Conservation (phyloP, 441 rosid genomes). For the Croton laevigatus region DNA sequence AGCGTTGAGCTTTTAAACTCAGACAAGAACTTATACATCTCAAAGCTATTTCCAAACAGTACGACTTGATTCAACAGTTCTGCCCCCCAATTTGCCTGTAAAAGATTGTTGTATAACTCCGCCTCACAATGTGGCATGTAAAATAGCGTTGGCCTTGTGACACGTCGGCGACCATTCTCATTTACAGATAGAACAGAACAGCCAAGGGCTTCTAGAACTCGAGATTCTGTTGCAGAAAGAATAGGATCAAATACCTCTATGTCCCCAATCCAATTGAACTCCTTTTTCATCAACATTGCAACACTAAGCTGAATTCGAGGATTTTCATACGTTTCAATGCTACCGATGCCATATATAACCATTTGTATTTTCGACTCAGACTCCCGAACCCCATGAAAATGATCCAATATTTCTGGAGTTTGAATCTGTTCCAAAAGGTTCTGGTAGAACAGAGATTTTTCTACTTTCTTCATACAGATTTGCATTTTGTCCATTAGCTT, state of each 20-base stretch:
- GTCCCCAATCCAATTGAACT: conserved; percentile 66
- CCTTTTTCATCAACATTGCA: conserved; percentile 65
- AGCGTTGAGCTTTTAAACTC: conserved; percentile 34
- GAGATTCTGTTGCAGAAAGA: conserved; percentile 60
- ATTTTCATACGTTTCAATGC: conserved; percentile 70
- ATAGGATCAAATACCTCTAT: conserved; percentile 78
- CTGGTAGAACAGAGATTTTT: conserved; percentile 50
- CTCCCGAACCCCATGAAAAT: conserved; percentile 49
- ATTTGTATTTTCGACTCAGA: conserved; percentile 46
- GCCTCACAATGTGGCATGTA: conserved; percentile 93
- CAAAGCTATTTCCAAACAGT: conserved; percentile 73
- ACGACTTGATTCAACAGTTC: conserved; percentile 41
- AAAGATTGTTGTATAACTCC: conserved; percentile 58
- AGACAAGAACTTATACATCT: conserved; percentile 40
- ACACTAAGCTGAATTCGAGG: conserved; percentile 74
- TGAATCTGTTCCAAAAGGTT: conserved; percentile 54
- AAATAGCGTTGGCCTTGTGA: conserved; percentile 56
- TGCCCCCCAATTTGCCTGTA: conserved; percentile 58
- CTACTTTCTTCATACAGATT: conserved; percentile 42
- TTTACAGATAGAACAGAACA: conserved; percentile 62
- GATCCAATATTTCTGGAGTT: conserved; percentile 37
- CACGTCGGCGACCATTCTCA: conserved; percentile 69
- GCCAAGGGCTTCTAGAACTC: conserved; percentile 54
- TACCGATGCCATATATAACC: conserved; percentile 83
- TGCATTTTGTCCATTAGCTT: conserved; percentile 55